Evolutionary conservation across 1,284 basidiomycete species (phyloP).

Genomic region (Moesziomyces sp.): DNA sequence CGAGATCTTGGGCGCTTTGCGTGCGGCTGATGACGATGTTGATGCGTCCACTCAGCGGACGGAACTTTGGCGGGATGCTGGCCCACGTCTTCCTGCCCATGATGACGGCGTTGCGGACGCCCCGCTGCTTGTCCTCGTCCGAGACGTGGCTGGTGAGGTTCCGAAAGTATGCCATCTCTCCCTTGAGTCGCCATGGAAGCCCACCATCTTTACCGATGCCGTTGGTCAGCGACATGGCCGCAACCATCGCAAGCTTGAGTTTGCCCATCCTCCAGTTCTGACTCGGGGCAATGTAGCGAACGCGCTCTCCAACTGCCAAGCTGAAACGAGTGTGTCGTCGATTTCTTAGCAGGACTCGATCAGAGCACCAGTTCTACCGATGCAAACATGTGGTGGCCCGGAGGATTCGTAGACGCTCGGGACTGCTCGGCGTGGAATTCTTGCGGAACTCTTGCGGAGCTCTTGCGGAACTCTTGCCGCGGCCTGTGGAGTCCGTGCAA

Average conservation of each 20-base stretch:
- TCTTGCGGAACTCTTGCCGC: too few relatives aligned
- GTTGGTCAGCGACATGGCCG: slow-evolving; percentile 86
- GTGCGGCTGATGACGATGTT: slow-evolving; percentile 86
- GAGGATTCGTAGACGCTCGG: too few relatives aligned
- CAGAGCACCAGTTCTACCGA: too few relatives aligned
- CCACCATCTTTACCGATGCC: slow-evolving; percentile 82
- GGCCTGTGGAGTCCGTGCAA: too few relatives aligned
- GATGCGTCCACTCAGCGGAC: slow-evolving; percentile 80
- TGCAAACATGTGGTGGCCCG: too few relatives aligned
- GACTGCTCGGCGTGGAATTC: too few relatives aligned
- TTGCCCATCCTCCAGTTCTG: slow-evolving; percentile 20
- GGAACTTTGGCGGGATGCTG: slow-evolving; percentile 88
- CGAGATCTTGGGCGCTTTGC: slow-evolving; percentile 75
- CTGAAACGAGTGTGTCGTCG: too few relatives aligned
- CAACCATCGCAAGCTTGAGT: slow-evolving; percentile 81
- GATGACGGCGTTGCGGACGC: slow-evolving; percentile 79
- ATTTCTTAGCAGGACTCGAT: too few relatives aligned
- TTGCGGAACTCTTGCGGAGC: too few relatives aligned
- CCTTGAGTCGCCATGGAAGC: slow-evolving; percentile 88
- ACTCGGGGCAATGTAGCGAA: too few relatives aligned
- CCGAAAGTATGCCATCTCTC: slow-evolving; percentile 94
- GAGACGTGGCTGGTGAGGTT: slow-evolving; percentile 76
- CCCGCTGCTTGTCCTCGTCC: slow-evolving; percentile 12
- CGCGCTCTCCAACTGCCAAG: too few relatives aligned
- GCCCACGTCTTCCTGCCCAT: slow-evolving; percentile 99